Evolutionary conservation across 192 early-diverging fungal species (phyloP), one percentile per base, ranked within the genome.

Genomic region (Umbelopsis ramanniana): DNA sequence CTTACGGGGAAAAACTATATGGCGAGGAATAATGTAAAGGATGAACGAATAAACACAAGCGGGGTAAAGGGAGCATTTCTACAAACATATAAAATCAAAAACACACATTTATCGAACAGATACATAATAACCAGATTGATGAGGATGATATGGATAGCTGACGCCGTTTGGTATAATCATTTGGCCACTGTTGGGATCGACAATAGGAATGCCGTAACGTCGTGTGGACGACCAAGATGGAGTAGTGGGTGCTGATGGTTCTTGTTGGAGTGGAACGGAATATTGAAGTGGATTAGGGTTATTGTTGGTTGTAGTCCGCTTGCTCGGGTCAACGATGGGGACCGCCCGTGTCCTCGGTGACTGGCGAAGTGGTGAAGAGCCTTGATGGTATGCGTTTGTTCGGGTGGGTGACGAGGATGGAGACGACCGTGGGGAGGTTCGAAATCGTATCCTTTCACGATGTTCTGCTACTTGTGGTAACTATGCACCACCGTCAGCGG

Each of bases 241-340:
- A 35, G 55, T 35, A 63, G 57, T n/a, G 12, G 33, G 11, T 6
- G 12, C 17, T 3, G 26, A 37, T 14, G 29, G 54, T 23, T 19
- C 19, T 57, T 57, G 21, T 55, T 55, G 53, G 6, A 26, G 14
- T 11, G 26, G 57, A 15, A 29, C 57, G 57, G 57, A 63, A 29
- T 63, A 63, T 63, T 11, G 33, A 37, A 63, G 14, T 19, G 23
- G 6, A 35, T 60, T 60, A 24, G 55, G 35, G 33, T 63, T 63
- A 5, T 1, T 54, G 26, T 1, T 37, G 26, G 10, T 63, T 37
- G 26, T 33, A 37, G 57, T 35, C 57, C 57, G 57, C 57, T 63
- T 63, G 57, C 57, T 63, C 57, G 57, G 57, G 33, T 63, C 57
- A 63, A 63, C 57, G 26, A 63, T 63, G 57, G 57, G 57, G 10